These are phyloP conservation scores for Flaveria brownii DNA, from an alignment of 129 eudicot genomes.

Conservation along the genomic window DNA sequence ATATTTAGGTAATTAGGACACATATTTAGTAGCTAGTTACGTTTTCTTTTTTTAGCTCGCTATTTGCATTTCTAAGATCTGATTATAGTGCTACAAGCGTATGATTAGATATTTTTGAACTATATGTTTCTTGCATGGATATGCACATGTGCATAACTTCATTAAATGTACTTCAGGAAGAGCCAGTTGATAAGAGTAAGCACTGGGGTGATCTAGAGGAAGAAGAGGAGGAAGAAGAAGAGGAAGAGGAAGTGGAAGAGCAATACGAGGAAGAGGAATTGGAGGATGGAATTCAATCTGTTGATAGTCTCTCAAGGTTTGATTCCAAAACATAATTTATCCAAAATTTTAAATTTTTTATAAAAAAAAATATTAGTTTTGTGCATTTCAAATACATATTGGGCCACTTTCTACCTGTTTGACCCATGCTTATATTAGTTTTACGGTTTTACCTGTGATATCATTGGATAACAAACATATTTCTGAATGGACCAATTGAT, in stretches of 20 bases:
- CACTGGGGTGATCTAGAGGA: conserved; percentile 98
- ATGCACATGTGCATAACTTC: conserved; percentile 1
- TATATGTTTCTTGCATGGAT: neutral
- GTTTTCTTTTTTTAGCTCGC: neutral
- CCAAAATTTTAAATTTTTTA: neutral
- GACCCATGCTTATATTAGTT: neutral
- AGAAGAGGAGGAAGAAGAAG: conserved; percentile 97
- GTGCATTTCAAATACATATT: neutral
- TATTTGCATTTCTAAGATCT: neutral
- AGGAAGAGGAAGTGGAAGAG: conserved; percentile 84
- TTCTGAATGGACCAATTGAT: neutral
- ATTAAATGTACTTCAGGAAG: conserved; percentile 63
- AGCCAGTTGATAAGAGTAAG: conserved; percentile 87
- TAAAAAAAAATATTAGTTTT: too few species aligned
- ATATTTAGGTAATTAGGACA: neutral
- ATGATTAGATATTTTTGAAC: neutral
- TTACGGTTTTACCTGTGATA: neutral
- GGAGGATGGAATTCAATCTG: conserved; percentile 91
- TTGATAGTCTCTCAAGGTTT: conserved; percentile 91
- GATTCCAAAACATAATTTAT: neutral
- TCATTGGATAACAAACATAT: neutral
- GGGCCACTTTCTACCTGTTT: neutral
- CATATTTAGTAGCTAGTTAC: neutral
- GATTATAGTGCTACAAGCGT: neutral
- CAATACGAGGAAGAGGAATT: conserved; percentile 76